Evolutionary conservation across 208 protist species (phyloP), one percentile per base, ranked within the genome.

Genomic region (Phytomonas serpens): DNA sequence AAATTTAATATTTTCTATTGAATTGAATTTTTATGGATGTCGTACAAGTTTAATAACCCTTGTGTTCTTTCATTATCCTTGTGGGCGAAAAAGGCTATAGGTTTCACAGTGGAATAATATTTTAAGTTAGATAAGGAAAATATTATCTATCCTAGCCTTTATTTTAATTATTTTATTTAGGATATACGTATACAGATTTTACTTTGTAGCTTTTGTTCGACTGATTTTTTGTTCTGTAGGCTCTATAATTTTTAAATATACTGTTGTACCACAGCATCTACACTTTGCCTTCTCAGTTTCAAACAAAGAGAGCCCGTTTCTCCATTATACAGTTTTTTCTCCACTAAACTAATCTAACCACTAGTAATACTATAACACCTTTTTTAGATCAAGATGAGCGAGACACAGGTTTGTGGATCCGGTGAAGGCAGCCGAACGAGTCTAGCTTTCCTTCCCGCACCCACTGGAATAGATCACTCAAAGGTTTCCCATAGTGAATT

Each of bases 151-250:
- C 34, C 2, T 40, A 51, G 29, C 7, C 66, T 33, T 66, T 67
- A 75, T 62, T 74, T 74, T 70, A 67, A 69, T 69, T 67, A 0
- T 10, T 47, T 47, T 47, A 11, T 47, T 10, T 2, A 11, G 2
- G 40, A 10, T 47, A 47, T 42, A 31, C 40, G 29, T 31, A 51
- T 65, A 10, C 6, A 27, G 5, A 32, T 64, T 27, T 63, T 57
- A 30, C 27, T 65, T 64, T 40, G 29, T 64, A 29, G 36, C 6
- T 27, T 31, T 57, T 47, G n/a, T 30, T 61, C 13, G 9, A n/a
- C 9, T 27, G 32, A 71, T 62, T 72, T 36, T 42, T 40, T 72
- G 40, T 19, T 47, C 13, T 19, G 14, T 47, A 11, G 7, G 4
- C 14, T 47, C 16, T 10, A 3, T 16, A 47, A 3, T 19, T 11